Evolutionary conservation across 192 early-diverging fungal species (phyloP), one percentile per base, ranked within the genome.

Genomic region (Funneliformis geosporum): DNA sequence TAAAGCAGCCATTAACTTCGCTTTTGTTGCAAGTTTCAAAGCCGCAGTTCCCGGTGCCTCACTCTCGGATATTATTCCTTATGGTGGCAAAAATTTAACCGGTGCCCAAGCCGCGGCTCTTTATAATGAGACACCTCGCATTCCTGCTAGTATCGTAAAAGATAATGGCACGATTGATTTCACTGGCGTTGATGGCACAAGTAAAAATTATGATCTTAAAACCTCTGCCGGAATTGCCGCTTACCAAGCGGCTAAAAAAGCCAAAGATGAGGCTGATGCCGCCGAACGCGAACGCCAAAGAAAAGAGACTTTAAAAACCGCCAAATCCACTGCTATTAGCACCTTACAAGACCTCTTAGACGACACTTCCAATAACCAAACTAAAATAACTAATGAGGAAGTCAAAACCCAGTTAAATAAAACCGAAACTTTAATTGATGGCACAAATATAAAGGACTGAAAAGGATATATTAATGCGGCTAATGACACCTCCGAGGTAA

Each of bases 371-470:
- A 16, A 69, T 69, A 39, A 39, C 21, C 25, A 70, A 70, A 2
- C 25, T 8, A 16, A 70, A 70, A 0, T 70, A 70, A 70, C 68
- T 8, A 28, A 70, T 33, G 28, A 2, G 21, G 68, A 70, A 70
- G 23, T 69, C 4, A 69, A 69, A 38, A 69, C 14, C 16, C 67
- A 69, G 16, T 70, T 70, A 43, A 70, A 28, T 28, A 42, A n/a
- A 40, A 70, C 27, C 33, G 38, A 69, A 11, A 28, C 3, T 69
- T 39, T 69, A 25, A 69, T 39, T 25, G 67, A 39, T 38, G 67
- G 27, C 27, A 39, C 67, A 10, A 69, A 2, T 21, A 69, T 39
- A 62, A 62, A 62, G 10, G 61, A 62, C 16, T 70, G 68, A 42
- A 3, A 40, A 39, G 68, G 4, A 38, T 70, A 70, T 70, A 42